Base-by-base conservation (phyloP, 2,329 filamentous ascomycete genomes). In the Aspergillus calidoustus region DNA sequence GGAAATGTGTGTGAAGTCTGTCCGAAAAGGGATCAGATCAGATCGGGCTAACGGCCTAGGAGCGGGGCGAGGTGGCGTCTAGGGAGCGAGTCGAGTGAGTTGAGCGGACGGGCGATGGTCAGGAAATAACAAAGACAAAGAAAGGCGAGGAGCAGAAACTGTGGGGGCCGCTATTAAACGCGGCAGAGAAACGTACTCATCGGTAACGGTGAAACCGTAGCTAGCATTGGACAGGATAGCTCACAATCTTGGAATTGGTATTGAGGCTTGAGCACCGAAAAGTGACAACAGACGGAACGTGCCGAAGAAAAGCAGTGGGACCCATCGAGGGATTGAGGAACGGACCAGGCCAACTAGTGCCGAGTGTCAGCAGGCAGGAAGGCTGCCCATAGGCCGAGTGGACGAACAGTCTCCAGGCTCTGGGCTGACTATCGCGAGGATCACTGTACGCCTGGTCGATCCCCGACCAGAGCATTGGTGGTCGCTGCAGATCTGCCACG, bases 381-480 rank as follows among this genome's bases (percentile, higher is more conserved):
- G n/a, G 8, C 9, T 38, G 22, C 46, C 49, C 31, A 57, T 57
- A 47, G 54, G 59, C 49, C n/a, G 30, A 48, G 31, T 8, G 6
- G 44, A 48, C n/a, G 31, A 43, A 48, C 15, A 4, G 13, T 28
- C 11, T 47, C 46, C 44, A 19, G 30, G 8, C 34, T 25, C 47
- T 4, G 38, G 54, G 52, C n/a, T 54, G 43, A 57, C 61, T 31
- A 47, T 52, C 62, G 57, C 60, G 53, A 60, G 60, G 53, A 47
- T 61, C 67, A 64, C 61, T 66, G 65, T 63, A 64, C 61, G 65
- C 41, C 52, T 34, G 55, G 67, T 66, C 67, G 67, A 69, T 69
- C 65, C 59, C 59, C 22, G 23, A 59, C 34, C 60, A 43, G 53
- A 47, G 43, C 28, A 59, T 63, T 57, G 58, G 58, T 53, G 57